These are phyloP conservation scores for Fusarium xylarioides DNA, from an alignment of 2,329 filamentous ascomycete species.

Conservation along the genomic window DNA sequence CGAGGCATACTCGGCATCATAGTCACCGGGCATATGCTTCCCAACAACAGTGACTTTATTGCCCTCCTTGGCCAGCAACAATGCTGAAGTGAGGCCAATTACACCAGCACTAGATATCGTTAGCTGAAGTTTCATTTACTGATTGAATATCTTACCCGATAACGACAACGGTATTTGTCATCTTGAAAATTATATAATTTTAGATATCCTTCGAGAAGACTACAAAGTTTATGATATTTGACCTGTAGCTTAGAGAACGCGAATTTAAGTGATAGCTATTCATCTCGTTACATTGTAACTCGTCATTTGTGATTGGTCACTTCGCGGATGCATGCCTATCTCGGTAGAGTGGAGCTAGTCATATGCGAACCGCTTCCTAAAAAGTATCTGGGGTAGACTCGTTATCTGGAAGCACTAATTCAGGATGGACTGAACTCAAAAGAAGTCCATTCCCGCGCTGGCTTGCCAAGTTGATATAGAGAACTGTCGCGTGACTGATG, in stretches of 20 bases:
- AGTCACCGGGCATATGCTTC: constrained; percentile 94
- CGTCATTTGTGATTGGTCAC: background rate
- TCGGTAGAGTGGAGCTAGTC: background rate
- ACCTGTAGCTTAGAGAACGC: background rate
- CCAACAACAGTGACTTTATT: constrained; percentile 75
- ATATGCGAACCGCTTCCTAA: background rate
- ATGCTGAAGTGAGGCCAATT: constrained; percentile 60
- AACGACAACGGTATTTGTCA: constrained; percentile 10
- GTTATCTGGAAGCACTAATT: background rate
- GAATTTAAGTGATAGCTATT: background rate
- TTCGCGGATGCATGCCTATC: constrained; percentile 18
- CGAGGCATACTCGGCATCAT: constrained; percentile 88
- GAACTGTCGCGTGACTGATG: background rate
- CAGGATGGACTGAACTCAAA: background rate
- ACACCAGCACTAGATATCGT: constrained; percentile 56
- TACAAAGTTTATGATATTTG: background rate
- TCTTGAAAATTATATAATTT: background rate
- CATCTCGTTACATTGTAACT: background rate
- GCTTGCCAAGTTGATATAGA: background rate
- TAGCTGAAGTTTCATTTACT: rapidly evolving
- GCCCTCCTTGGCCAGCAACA: constrained; percentile 55
- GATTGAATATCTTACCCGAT: background rate
- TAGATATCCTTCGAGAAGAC: rapidly evolving
- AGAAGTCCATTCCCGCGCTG: background rate
- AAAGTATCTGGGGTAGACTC: background rate